Evolutionary conservation across 225 moss, liverwort and hornwort species (phyloP).

Genomic region (Sphagnum tenellum): DNA sequence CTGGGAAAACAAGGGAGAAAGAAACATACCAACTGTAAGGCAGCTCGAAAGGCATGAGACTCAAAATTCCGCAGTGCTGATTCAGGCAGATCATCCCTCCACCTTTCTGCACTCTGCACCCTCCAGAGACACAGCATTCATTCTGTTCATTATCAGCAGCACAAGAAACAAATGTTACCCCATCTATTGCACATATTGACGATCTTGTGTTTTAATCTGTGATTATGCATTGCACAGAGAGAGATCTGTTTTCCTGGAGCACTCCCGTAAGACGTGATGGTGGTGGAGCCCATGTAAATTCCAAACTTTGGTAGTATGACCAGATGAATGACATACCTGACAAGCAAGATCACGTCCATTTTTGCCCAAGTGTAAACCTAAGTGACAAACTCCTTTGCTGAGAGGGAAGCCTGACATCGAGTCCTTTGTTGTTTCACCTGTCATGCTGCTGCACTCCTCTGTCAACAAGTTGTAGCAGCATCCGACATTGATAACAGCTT

Average conservation of each 20-base stretch:
- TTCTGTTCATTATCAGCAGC: too few species aligned
- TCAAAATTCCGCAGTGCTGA: conserved; percentile 40
- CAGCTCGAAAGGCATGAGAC: conserved; percentile 49
- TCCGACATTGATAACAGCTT: conserved; percentile 47
- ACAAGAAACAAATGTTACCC: too few species aligned
- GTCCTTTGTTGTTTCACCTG: conserved; percentile 7
- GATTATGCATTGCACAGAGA: too few species aligned
- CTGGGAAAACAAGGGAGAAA: background rate
- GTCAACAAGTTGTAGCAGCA: conserved; percentile 56
- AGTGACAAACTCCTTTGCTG: conserved; percentile 23
- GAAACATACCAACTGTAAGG: conserved; percentile 40
- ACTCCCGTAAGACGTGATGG: too few species aligned
- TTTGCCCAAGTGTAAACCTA: conserved; percentile 47
- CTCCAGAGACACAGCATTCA: too few species aligned
- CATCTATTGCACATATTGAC: too few species aligned
- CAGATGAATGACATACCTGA: conserved; percentile 21
- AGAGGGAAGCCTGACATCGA: conserved; percentile 35
- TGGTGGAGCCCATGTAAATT: too few species aligned
- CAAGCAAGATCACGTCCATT: conserved; percentile 61
- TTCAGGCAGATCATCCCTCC: conserved; percentile 46
- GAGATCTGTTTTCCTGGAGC: too few species aligned
- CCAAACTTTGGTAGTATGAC: too few species aligned
- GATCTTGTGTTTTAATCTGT: too few species aligned
- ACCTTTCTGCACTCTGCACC: conserved; percentile 53
- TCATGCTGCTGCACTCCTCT: conserved; percentile 17